Base-by-base conservation (phyloP, 345 rosid genomes). In the Streptanthus diversifolius region DNA sequence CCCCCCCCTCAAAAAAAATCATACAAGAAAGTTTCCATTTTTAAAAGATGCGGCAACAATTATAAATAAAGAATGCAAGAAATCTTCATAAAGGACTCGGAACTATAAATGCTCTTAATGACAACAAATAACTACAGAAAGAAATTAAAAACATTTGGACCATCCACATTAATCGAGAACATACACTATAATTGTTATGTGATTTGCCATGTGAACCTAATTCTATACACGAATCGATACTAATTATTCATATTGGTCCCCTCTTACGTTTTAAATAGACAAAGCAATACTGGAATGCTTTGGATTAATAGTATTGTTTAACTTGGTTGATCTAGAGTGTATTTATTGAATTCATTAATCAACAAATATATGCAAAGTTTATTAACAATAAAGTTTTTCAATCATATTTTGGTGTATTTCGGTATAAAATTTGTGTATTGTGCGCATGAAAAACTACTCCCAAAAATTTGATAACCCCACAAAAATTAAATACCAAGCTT, bases 41-140 rank as follows among this genome's bases (percentile, higher is more conserved):
- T n/a, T n/a, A n/a, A n/a, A n/a, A n/a, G n/a, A 72, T 52, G 61
- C 22, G 33, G 73, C 19, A 41, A 63, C 17, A 9, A 22, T 43
- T 27, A 63, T 39, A 51, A 27, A n/a, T 60, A 49, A 4, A 62
- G n/a, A 48, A 37, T 15, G 12, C 33, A 32, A 27, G 5, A 41
- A 71, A 49, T 39, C 32, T 60, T 61, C 8, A 14, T 29, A 52
- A 63, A 10, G 77, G 57, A 40, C 54, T 43, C 27, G 25, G 53
- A 49, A 35, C 62, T 60, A 67, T 68, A 68, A 60, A 59, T 75
- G 74, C 72, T 75, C 68, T 60, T 68, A 68, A 68, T 68, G 74
- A 54, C 66, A 68, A 41, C 8, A 52, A 17, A 49, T 65, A 30
- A 36, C 35, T 57, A 47, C 35, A 10, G 27, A 64, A 49, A 44